Percentiles rank a stretch among this genome's conserved stretches.
Evolutionary conservation across 768 basidiomycete species (phyloP).

Genomic region (Russula virescens): DNA sequence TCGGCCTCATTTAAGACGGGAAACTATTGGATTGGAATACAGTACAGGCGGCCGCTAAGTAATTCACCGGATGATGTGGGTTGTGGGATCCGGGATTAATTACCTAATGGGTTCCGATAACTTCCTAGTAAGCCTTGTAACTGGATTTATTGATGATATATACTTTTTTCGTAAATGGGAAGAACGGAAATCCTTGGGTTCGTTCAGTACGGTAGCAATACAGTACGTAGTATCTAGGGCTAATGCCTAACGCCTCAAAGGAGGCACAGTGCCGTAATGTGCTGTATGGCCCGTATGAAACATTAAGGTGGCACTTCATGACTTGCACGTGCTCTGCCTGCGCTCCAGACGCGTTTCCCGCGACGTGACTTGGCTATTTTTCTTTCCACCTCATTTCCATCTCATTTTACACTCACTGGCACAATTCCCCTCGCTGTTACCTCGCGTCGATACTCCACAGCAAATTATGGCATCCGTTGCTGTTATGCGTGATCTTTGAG

Average conservation of each 20-base stretch:
- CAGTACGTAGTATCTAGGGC: not conserved
- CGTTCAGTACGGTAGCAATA: too few species aligned
- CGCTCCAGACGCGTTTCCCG: too few species aligned
- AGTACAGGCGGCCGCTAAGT: not conserved
- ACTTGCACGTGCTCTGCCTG: not conserved
- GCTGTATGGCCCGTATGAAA: too few species aligned
- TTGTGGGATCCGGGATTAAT: not conserved
- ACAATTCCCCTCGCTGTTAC: not conserved
- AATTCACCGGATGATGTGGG: not conserved
- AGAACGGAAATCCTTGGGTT: not conserved
- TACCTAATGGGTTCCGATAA: not conserved
- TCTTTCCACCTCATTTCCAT: not conserved
- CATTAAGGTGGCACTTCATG: not conserved
- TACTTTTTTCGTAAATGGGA: not conserved
- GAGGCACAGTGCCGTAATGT: not conserved
- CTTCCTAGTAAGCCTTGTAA: not conserved
- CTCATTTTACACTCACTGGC: not conserved
- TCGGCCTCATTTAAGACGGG: not conserved
- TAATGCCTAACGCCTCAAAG: not conserved
- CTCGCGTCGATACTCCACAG: not conserved
- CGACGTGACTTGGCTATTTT: not conserved
- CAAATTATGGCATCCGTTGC: not conserved
- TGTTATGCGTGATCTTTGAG: not conserved
- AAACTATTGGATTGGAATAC: too few species aligned
- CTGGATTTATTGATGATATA: not conserved